phyloP scores from a whole-genome alignment of 257 asterid genomes.

The Solanum lignicaule region DNA sequence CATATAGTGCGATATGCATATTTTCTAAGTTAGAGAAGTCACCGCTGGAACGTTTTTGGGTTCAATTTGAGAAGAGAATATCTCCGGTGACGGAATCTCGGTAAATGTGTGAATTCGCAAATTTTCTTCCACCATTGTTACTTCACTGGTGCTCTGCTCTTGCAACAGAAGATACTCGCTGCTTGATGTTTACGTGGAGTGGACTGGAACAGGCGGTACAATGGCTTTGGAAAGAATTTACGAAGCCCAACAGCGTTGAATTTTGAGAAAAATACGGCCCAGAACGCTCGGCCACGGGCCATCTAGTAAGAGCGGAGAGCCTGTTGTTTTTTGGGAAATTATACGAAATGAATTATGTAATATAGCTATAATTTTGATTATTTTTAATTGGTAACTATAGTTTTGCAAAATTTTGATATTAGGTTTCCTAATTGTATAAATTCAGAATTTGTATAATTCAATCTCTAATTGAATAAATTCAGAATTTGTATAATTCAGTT shows the following conservation, averaged over 20 bases:
- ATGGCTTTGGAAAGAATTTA: neutral
- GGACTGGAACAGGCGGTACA: neutral
- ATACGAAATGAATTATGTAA: no score
- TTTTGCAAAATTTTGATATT: no score
- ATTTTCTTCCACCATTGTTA: conserved; percentile 12
- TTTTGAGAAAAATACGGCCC: neutral
- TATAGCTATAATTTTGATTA: no score
- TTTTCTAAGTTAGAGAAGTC: neutral
- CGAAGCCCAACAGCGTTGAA: neutral
- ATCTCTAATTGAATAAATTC: no score
- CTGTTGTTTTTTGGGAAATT: no score
- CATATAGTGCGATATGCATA: neutral
- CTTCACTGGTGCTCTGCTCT: neutral
- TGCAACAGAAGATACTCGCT: neutral
- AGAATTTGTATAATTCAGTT: no score
- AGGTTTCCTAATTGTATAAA: no score
- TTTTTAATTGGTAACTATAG: no score
- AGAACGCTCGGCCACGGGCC: neutral
- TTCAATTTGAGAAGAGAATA: conserved; percentile 60
- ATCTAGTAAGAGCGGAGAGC: neutral
- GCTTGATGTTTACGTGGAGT: neutral
- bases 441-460: no score
- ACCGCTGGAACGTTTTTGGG: conserved; percentile 60
- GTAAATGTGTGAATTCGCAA: conserved; percentile 32
- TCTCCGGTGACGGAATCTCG: conserved; percentile 54